phyloP scores from a whole-genome alignment of 2,329 filamentous ascomycete genomes.

The Fusarium domesticum region DNA sequence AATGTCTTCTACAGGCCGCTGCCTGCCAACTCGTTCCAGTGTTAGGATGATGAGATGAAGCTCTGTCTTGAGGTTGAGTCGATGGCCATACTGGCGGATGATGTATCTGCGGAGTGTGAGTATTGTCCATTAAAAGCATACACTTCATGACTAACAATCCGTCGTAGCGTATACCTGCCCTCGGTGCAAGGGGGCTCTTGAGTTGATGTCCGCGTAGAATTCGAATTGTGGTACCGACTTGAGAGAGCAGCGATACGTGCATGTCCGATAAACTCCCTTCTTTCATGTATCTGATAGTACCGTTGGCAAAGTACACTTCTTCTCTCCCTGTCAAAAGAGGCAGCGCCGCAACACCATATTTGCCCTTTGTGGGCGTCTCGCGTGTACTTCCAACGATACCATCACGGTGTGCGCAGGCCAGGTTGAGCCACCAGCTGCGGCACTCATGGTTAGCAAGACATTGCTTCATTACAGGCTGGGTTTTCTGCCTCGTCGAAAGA shows the following conservation, averaged over 20 bases:
- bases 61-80: slow-evolving; percentile 30
- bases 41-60: slow-evolving; percentile 45
- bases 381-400: slow-evolving; percentile 47
- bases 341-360: slow-evolving; percentile 46
- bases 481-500: background rate
- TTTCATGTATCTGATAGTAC: slow-evolving; percentile 43
- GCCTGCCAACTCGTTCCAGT: slow-evolving; percentile 43
- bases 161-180: slow-evolving; percentile 54
- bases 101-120: slow-evolving; percentile 41
- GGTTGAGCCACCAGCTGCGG: slow-evolving; percentile 57
- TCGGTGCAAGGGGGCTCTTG: slow-evolving; percentile 50
- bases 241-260: slow-evolving; percentile 46
- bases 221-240: slow-evolving; percentile 49
- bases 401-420: slow-evolving; percentile 54
- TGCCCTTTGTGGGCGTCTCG: slow-evolving; percentile 46
- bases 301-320: slow-evolving; percentile 33
- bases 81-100: slow-evolving; percentile 45
- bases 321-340: slow-evolving; percentile 52
- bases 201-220: slow-evolving; percentile 52
- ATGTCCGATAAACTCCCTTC: slow-evolving; percentile 45
- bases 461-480: too few relatives aligned
- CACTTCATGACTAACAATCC: slow-evolving; percentile 45
- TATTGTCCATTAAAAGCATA: background rate
- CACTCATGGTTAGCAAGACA: slow-evolving; percentile 5
- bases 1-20: slow-evolving; percentile 43